Percentiles rank a stretch among this genome's conserved stretches.
phyloP scores from a whole-genome alignment of 768 basidiomycete genomes.

The Tricholoma sp. region DNA sequence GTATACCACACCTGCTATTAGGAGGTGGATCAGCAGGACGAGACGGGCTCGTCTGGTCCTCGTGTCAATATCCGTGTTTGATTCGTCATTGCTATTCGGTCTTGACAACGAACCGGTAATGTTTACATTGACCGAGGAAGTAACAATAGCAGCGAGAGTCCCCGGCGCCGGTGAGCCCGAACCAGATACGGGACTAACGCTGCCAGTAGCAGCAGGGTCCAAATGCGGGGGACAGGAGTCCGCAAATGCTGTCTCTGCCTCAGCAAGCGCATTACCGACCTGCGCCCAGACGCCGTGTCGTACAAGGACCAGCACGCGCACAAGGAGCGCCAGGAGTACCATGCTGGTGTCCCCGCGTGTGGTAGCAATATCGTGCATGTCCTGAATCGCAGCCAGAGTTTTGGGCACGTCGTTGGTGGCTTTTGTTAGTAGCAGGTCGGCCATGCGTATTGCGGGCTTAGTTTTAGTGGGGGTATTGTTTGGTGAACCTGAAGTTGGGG shows the following conservation, averaged over 20 bases:
- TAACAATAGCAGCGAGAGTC: not conserved
- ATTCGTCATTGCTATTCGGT: not conserved
- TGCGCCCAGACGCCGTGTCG: constrained; percentile 50
- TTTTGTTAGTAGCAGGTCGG: not conserved
- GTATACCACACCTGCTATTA: constrained; percentile 58
- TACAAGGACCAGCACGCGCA: constrained; percentile 51
- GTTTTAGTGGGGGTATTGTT: constrained; percentile 2
- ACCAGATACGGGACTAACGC: not conserved
- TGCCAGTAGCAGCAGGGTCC: not conserved
- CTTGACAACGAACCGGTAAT: not conserved
- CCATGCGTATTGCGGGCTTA: not conserved
- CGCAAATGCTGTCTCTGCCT: constrained; percentile 34
- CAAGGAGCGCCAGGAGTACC: constrained; percentile 40
- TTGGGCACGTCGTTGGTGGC: constrained; percentile 11
- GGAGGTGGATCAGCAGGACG: constrained; percentile 46
- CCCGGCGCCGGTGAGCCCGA: not conserved
- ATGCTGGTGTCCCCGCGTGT: not conserved
- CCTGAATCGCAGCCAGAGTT: constrained; percentile 29
- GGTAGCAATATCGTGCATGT: constrained; percentile 23
- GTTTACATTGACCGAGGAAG: not conserved
- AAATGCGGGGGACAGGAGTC: not conserved
- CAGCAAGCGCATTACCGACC: constrained; percentile 41
- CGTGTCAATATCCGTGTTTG: constrained; percentile 23
- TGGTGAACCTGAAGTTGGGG: constrained; percentile 7
- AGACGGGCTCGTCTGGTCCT: not conserved